These are phyloP conservation scores for Simplicillium sp. DNA, from an alignment of 2,329 filamentous ascomycete genomes.

Conservation along the genomic window DNA sequence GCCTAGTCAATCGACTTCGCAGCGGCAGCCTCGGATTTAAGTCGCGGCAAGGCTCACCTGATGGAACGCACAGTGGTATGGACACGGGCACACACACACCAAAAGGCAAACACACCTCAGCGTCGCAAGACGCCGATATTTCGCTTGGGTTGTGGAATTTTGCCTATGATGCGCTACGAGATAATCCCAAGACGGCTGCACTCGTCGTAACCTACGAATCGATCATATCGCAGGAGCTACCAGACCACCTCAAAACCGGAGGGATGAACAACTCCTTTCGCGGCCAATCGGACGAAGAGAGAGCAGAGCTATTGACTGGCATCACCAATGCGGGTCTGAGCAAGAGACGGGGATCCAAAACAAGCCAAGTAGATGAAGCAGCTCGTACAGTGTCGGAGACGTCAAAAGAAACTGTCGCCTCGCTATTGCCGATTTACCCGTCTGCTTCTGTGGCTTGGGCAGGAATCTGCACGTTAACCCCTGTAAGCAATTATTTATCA, in stretches of 20 bases:
- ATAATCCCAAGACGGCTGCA: constrained; percentile 16
- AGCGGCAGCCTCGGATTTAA: neutral
- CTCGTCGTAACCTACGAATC: constrained; percentile 25
- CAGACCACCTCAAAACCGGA: constrained; percentile 19
- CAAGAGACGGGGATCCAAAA: constrained; percentile 17
- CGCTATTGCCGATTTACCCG: constrained; percentile 14
- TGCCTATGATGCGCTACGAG: constrained; percentile 22
- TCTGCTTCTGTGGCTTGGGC: constrained; percentile 23
- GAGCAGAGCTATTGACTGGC: constrained; percentile 17
- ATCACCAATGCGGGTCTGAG: constrained; percentile 19
- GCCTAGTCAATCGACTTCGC: neutral
- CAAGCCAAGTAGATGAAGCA: constrained; percentile 16
- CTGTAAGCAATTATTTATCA: constrained; percentile 14
- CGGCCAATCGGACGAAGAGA: constrained; percentile 13
- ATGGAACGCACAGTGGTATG: neutral
- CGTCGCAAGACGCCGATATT: constrained; percentile 8
- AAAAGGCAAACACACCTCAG: neutral
- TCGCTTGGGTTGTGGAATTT: constrained; percentile 23
- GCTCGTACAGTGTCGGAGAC: constrained; percentile 18
- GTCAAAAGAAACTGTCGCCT: constrained; percentile 16
- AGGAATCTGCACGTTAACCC: constrained; percentile 25
- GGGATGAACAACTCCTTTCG: constrained; percentile 15
- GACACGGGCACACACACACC: constrained; percentile 2
- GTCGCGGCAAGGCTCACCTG: neutral
- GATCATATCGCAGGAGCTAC: constrained; percentile 24